A percentile compares a stretch with the other conserved stretches of the same genome.
These are phyloP conservation scores for Syzygium malaccense DNA, from an alignment of 441 rosid genomes.

Conservation along the genomic window DNA sequence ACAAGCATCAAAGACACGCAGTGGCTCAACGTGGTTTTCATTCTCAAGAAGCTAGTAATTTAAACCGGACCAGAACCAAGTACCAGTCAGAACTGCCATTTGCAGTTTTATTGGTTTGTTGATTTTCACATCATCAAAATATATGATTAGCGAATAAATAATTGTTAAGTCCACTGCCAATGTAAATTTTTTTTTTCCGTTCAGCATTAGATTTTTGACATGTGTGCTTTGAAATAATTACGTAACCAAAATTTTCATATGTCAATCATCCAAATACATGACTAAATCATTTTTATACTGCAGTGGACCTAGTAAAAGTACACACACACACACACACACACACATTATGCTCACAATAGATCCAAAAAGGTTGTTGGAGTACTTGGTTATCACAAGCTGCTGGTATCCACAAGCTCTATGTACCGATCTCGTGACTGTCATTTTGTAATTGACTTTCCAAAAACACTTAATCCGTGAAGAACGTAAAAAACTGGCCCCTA, in stretches of 20 bases:
- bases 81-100: not conserved
- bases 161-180: not conserved
- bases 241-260: not conserved
- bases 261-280: not conserved
- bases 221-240: not conserved
- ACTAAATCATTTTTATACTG: not conserved
- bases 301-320: not conserved
- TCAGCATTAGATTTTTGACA: not conserved
- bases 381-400: not conserved
- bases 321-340: not conserved
- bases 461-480: not conserved
- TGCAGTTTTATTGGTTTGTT: not conserved
- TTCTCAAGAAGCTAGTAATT: not conserved
- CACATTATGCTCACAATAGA: not conserved
- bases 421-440: not conserved
- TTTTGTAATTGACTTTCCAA: not conserved
- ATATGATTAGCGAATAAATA: not conserved
- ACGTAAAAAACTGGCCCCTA: not conserved
- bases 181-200: not conserved
- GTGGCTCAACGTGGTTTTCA: not conserved
- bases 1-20: not conserved
- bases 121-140: not conserved
- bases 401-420: not conserved
- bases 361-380: not conserved
- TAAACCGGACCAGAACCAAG: not conserved